Percentiles rank a stretch among this genome's conserved stretches.
Evolutionary conservation across 2,329 filamentous ascomycete genomes (phyloP).

Genomic region (Calonectria henricotiae): DNA sequence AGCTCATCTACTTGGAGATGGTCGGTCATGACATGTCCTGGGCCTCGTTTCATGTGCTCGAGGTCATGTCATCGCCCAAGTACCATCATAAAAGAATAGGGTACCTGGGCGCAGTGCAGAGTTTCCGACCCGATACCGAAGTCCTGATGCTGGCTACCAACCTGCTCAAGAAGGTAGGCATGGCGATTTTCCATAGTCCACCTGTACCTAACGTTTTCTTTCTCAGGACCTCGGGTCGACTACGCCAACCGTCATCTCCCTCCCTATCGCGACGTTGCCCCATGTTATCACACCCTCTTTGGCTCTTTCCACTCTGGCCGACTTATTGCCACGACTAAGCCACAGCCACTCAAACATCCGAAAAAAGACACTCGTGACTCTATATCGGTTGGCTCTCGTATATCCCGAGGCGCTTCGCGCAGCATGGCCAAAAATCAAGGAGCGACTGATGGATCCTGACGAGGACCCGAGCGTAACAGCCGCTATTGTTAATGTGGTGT

Average conservation of each 20-base stretch:
- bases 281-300: slow-evolving; percentile 95
- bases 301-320: slow-evolving; percentile 89
- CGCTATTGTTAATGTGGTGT: slow-evolving; percentile 96
- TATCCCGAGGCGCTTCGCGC: slow-evolving; percentile 94
- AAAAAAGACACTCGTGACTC: slow-evolving; percentile 96
- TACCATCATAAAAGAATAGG: slow-evolving; percentile 96
- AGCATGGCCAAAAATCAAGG: slow-evolving; percentile 98
- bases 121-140: slow-evolving; percentile 94
- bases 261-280: slow-evolving; percentile 92
- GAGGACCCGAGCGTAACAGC: slow-evolving; percentile 96
- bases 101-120: slow-evolving; percentile 96
- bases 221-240: slow-evolving; percentile 79
- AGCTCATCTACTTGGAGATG: slow-evolving; percentile 98
- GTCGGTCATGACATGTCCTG: slow-evolving; percentile 99
- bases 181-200: not conserved
- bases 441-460: slow-evolving; percentile 88
- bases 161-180: slow-evolving; percentile 87
- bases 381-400: slow-evolving; percentile 95
- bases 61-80: slow-evolving; percentile 98
- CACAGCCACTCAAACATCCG: slow-evolving; percentile 90
- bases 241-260: slow-evolving; percentile 82
- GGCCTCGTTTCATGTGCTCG: slow-evolving; percentile 97
- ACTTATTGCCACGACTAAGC: slow-evolving; percentile 87
- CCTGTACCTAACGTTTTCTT: slow-evolving; percentile 12
- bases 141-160: slow-evolving; percentile 98